These are phyloP conservation scores for Colletotrichum sp. DNA, from an alignment of 2,329 filamentous ascomycete genomes.

Conservation along the genomic window DNA sequence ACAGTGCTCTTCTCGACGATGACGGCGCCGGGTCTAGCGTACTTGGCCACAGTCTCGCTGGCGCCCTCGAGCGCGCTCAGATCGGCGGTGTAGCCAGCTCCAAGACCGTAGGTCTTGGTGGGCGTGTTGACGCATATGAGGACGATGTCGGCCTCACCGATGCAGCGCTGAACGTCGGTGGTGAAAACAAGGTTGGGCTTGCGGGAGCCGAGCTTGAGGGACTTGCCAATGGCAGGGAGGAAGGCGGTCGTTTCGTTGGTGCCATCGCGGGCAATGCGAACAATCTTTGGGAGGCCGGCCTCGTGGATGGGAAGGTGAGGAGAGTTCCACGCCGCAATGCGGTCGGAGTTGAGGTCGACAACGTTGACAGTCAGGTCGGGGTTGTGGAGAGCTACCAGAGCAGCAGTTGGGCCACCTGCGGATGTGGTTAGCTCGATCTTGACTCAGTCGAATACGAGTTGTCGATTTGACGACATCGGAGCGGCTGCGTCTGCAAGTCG, in stretches of 20 bases:
- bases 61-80: constrained; percentile 76
- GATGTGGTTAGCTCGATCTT: background rate
- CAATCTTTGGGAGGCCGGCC: constrained; percentile 71
- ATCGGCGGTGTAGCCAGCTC: constrained; percentile 74
- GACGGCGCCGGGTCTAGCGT: constrained; percentile 71
- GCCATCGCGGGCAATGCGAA: constrained; percentile 68
- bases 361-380: constrained; percentile 74
- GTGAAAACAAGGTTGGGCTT: constrained; percentile 76
- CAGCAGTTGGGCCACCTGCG: constrained; percentile 74
- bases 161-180: constrained; percentile 65
- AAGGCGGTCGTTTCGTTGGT: constrained; percentile 48
- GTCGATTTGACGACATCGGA: background rate
- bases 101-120: constrained; percentile 73
- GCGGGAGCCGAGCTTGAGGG: constrained; percentile 46
- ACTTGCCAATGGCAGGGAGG: constrained; percentile 37
- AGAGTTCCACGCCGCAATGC: constrained; percentile 78
- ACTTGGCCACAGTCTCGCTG: constrained; percentile 68
- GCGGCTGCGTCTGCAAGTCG: background rate
- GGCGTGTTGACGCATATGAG: constrained; percentile 82
- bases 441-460: background rate
- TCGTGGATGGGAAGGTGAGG: constrained; percentile 78
- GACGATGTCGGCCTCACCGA: constrained; percentile 73
- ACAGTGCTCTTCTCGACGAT: constrained; percentile 86
- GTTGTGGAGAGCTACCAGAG: constrained; percentile 77
- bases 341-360: constrained; percentile 70